Base-by-base conservation (phyloP, 148 eudicot species). In the Vaccinium vitisidaea region DNA sequence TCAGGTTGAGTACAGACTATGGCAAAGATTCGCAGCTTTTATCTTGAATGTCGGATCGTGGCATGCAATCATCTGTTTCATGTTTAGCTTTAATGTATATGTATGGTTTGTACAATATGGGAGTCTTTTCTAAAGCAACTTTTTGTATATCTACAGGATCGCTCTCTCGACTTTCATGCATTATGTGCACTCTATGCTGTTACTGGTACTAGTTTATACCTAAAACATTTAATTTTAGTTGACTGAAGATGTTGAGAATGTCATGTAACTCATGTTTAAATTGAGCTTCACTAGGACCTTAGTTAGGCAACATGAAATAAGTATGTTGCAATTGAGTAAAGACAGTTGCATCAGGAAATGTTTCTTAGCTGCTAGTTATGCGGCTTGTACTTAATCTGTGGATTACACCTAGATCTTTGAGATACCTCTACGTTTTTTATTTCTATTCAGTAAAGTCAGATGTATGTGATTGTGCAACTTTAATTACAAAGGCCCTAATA, bases 171-270 rank as follows among this genome's bases (percentile, higher is more conserved):
- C 89, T 95, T 95, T 83, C 93, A 90, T 59, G 95, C 92, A 58
- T 88, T 95, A 83, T 95, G 98, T 90, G 98, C 98, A 80, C 88
- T 95, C 30, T 95, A 95, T 87, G 94, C 98, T 84, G 94, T 95
- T 85, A 95, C 98, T 56, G 98, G 98, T 95, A 93, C 80, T 56
- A 46, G 54, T 87, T 67, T 59, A 84, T 78, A 9, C 27, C 85
- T 69, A 23, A 70, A 73, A 39, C 81, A 80, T 71, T 50, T 82
- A n/a, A 15, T 80, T 65, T 36, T 77, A 21, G 70, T 39, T 53
- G 27, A 52, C 56, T 58, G 15, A 56, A 30, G 63, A 32, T 30
- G 16, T 70, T 50, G 16, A 7, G 49, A 53, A 82, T 53, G 21
- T 50, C 53, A n/a, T 82, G 63, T 70, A 36, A 36, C 39, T 36